phyloP scores from a whole-genome alignment of 169 alveolate species.

The Cryptosporidium tyzzeri region DNA sequence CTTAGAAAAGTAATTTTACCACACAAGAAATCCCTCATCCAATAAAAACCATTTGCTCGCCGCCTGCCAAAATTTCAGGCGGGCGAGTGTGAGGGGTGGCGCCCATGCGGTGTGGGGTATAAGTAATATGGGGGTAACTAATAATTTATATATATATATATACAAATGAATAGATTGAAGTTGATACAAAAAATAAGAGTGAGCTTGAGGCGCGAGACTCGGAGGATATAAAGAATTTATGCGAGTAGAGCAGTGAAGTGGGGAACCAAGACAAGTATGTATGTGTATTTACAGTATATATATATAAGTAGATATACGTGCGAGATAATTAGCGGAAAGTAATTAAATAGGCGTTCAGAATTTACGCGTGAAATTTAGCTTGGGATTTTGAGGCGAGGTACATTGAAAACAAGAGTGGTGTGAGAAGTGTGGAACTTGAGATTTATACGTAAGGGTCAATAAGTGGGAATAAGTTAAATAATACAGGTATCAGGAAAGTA shows the following conservation, averaged over 20 bases:
- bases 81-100: neutral
- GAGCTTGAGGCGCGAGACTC: slow-evolving; percentile 14
- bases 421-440: slow-evolving; percentile 56
- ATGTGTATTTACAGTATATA: neutral
- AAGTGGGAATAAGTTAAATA: slow-evolving; percentile 14
- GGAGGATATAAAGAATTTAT: neutral
- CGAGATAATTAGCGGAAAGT: neutral
- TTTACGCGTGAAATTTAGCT: neutral
- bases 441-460: slow-evolving; percentile 25
- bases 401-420: slow-evolving; percentile 22
- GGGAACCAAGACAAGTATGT: neutral
- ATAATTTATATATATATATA: neutral
- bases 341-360: neutral
- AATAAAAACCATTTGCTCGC: too few relatives aligned
- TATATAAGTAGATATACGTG: neutral
- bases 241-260: neutral
- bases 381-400: slow-evolving; percentile 5
- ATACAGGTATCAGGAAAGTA: slow-evolving; percentile 18
- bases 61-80: neutral
- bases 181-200: neutral
- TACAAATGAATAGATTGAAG: neutral
- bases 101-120: neutral
- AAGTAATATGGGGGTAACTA: neutral
- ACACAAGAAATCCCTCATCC: neutral
- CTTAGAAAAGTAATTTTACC: slow-evolving; percentile 13